These are phyloP conservation scores for Solanum dulcamara DNA, from an alignment of 257 asterid genomes.

Conservation along the genomic window DNA sequence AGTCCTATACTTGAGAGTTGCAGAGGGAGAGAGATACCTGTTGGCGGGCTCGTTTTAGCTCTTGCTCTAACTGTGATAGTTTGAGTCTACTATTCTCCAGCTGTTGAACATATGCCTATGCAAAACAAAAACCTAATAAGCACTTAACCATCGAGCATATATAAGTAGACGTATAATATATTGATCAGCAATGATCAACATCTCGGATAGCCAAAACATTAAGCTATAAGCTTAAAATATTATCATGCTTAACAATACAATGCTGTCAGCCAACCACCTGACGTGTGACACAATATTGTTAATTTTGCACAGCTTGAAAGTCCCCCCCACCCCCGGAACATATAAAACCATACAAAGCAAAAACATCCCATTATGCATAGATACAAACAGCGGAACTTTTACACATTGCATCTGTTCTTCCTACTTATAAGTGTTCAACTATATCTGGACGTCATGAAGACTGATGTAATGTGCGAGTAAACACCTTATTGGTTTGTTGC, in stretches of 20 bases:
- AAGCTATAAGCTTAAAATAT: background rate
- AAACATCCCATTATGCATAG: background rate
- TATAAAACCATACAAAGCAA: background rate
- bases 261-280: background rate
- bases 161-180: background rate
- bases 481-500: background rate
- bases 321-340: background rate
- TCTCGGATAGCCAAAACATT: background rate
- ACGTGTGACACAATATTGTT: background rate
- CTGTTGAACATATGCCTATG: slow-evolving; percentile 86
- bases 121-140: slow-evolving; percentile 3
- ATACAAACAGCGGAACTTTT: background rate
- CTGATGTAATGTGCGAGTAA: background rate
- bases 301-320: background rate
- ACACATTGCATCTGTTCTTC: background rate
- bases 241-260: background rate
- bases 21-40: slow-evolving; percentile 40
- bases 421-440: background rate
- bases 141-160: slow-evolving; percentile 1
- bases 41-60: slow-evolving; percentile 62
- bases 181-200: background rate
- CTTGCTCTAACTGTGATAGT: slow-evolving; percentile 82
- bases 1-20: background rate
- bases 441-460: background rate
- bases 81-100: slow-evolving; percentile 71